A percentile compares a stretch with the other conserved stretches of the same genome.
Conservation (phyloP, 2,329 filamentous ascomycete genomes). For the Trichoderma afroharzianum region DNA sequence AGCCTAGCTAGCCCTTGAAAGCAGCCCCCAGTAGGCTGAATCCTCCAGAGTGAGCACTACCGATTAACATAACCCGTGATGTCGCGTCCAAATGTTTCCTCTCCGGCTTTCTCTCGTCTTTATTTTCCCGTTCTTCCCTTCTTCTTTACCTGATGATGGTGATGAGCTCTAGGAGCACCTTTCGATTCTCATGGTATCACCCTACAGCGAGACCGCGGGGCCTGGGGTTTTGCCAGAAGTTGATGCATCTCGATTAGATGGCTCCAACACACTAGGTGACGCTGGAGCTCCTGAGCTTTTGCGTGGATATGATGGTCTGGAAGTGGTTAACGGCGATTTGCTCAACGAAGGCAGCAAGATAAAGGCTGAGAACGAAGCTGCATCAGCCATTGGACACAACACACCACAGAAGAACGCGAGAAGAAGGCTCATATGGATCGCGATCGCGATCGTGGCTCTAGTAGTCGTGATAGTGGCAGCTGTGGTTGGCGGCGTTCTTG, state of each 20-base stretch:
- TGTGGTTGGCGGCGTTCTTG: not conserved
- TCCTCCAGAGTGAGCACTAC: not conserved
- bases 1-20: not conserved
- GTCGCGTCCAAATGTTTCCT: not conserved
- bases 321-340: not conserved
- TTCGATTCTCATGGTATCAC: not conserved
- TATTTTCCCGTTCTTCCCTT: not conserved
- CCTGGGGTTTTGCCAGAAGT: not conserved
- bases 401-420: not conserved
- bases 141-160: not conserved
- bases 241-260: not conserved
- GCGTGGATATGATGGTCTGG: not conserved
- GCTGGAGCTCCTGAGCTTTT: not conserved
- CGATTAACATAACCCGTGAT: not conserved
- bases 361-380: not conserved
- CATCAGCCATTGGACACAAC: not conserved
- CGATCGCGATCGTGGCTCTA: not conserved
- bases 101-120: not conserved
- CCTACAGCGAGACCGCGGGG: not conserved
- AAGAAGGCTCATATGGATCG: not conserved
- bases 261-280: not conserved
- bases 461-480: not conserved
- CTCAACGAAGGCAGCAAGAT: not conserved
- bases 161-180: not conserved
- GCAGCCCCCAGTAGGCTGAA: not conserved